Percentiles rank a stretch among this genome's conserved stretches.
Conservation (phyloP, 1,284 basidiomycete species). For the Macrocystidia cucumis region DNA sequence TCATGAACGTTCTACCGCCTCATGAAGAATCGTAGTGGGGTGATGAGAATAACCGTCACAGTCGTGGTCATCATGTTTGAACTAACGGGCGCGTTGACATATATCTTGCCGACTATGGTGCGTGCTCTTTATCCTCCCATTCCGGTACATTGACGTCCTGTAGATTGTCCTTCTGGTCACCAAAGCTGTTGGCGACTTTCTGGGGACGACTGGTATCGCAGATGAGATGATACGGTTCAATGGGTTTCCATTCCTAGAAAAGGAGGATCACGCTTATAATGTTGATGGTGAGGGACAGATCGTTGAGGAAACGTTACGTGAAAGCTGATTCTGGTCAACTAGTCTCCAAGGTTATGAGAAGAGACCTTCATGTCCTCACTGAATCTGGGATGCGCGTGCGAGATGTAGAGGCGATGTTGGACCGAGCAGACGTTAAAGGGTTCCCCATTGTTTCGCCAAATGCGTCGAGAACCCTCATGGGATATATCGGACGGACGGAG, state of each 20-base stretch:
- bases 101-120: constrained; percentile 98
- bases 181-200: constrained; percentile 94
- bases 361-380: constrained; percentile 66
- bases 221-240: constrained; percentile 98
- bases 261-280: constrained; percentile 88
- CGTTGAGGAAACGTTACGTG: neutral
- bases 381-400: constrained; percentile 71
- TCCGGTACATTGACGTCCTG: constrained; percentile 1
- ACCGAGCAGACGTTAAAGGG: constrained; percentile 75
- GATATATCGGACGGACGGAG: constrained; percentile 87
- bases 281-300: constrained; percentile 61
- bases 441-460: constrained; percentile 80
- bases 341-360: constrained; percentile 90
- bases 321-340: constrained; percentile 6
- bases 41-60: constrained; percentile 95
- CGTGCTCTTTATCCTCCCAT: constrained; percentile 14
- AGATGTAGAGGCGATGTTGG: constrained; percentile 68
- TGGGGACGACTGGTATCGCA: constrained; percentile 90
- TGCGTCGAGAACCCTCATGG: constrained; percentile 58
- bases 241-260: constrained; percentile 93
- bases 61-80: constrained; percentile 99
- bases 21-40: constrained; percentile 49
- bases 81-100: constrained; percentile 96
- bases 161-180: constrained; percentile 95
- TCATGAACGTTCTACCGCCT: constrained; percentile 3